Evolutionary conservation across 1,284 basidiomycete genomes (phyloP).

Genomic region (Trichosporon sp.): DNA sequence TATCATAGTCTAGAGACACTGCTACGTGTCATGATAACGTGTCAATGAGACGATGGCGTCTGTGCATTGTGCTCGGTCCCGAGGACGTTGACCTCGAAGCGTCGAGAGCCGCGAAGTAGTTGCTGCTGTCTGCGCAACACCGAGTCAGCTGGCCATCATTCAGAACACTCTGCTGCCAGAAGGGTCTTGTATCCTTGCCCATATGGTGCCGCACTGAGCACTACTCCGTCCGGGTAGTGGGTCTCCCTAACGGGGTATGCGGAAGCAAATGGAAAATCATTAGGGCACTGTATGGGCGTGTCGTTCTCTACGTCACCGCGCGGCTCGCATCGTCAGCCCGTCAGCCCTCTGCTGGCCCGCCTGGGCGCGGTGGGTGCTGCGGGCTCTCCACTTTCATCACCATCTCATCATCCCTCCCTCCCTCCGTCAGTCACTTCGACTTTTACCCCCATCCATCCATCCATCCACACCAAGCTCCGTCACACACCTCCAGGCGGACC

Average conservation of each 20-base stretch:
- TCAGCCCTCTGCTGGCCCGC: too few relatives aligned
- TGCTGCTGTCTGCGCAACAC: too few relatives aligned
- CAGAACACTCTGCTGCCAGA: too few relatives aligned
- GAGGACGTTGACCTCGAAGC: not conserved
- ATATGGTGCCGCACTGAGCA: too few relatives aligned
- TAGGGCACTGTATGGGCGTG: not conserved
- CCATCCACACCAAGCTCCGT: not conserved
- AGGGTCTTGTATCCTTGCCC: too few relatives aligned
- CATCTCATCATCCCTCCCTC: not conserved
- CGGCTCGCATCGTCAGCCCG: not conserved
- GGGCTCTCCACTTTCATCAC: not conserved
- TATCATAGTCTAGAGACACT: not conserved
- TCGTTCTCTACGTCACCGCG: not conserved
- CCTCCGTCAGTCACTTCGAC: not conserved
- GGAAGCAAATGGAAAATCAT: constrained; percentile 2
- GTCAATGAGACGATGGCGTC: constrained; percentile 2
- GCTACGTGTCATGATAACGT: constrained; percentile 4
- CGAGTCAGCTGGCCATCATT: too few relatives aligned
- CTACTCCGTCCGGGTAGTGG: too few relatives aligned
- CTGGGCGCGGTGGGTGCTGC: too few relatives aligned
- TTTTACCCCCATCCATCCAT: not conserved
- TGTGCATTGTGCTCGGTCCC: constrained; percentile 4
- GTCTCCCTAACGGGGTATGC: not conserved
- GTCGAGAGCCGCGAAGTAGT: too few relatives aligned
- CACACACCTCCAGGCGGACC: not conserved